Evolutionary conservation across 2,329 filamentous ascomycete species (phyloP).

Genomic region (Aspergillus udagawae): DNA sequence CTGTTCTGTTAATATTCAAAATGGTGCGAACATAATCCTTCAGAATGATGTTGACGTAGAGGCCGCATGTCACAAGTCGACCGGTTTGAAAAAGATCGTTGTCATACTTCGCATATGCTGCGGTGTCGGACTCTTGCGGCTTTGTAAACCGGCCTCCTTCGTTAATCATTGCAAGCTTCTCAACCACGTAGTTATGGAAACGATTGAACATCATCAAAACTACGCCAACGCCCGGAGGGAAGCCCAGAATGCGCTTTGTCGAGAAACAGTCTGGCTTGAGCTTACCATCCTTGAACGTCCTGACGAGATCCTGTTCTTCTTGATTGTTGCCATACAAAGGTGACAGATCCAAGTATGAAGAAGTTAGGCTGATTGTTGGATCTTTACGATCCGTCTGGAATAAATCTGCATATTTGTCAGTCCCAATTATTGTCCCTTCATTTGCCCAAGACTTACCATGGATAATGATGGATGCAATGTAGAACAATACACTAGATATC

Average conservation of each 20-base stretch:
- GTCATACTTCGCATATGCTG: conserved; percentile 36
- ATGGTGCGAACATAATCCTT: conserved; percentile 61
- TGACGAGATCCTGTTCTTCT: conserved; percentile 59
- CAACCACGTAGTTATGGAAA: conserved; percentile 67
- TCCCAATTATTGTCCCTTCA: neutral
- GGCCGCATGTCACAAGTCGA: conserved; percentile 50
- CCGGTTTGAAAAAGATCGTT: conserved; percentile 52
- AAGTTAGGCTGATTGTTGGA: conserved; percentile 61
- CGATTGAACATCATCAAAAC: conserved; percentile 65
- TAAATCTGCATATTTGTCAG: conserved; percentile 45
- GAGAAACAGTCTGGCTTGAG: conserved; percentile 69
- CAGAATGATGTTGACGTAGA: conserved; percentile 55
- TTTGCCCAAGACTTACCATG: conserved; percentile 37
- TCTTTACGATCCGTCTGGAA: conserved; percentile 64
- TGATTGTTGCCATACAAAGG: conserved; percentile 68
- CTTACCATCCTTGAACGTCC: conserved; percentile 62
- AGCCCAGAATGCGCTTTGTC: conserved; percentile 60
- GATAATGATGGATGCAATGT: conserved; percentile 66
- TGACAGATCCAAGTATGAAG: conserved; percentile 70
- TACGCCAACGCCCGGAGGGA: conserved; percentile 65
- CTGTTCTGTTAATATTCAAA: conserved; percentile 55
- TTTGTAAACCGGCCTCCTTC: conserved; percentile 65
- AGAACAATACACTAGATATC: conserved; percentile 73
- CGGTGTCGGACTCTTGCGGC: conserved; percentile 34
- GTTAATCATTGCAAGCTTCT: conserved; percentile 62